phyloP scores from a whole-genome alignment of 164 flowering plant genomes.

The Akebia trifoliata region DNA sequence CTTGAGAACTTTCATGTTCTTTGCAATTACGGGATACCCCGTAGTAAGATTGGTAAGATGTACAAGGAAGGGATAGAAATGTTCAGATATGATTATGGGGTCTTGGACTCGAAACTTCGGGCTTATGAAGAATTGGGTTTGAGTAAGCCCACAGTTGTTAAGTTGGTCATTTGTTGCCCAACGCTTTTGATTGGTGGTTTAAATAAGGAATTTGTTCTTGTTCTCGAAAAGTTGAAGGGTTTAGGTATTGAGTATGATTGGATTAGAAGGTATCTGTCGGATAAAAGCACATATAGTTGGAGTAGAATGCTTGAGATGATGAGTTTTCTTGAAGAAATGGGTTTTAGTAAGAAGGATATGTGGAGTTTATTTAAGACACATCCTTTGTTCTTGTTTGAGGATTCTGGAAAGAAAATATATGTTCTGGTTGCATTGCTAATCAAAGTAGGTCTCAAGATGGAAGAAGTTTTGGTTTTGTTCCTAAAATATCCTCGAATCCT shows the following conservation, averaged over 20 bases:
- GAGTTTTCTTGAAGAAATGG: slow-evolving; percentile 42
- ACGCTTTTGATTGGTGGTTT: slow-evolving; percentile 42
- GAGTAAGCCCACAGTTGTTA: slow-evolving; percentile 24
- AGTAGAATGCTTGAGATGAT: slow-evolving; percentile 32
- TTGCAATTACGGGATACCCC: slow-evolving; percentile 56
- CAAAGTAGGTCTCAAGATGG: slow-evolving; percentile 44
- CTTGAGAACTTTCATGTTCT: slow-evolving; percentile 52
- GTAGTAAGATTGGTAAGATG: slow-evolving; percentile 58
- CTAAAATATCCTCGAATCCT: slow-evolving; percentile 39
- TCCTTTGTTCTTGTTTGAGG: slow-evolving; percentile 46
- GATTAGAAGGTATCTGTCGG: slow-evolving; percentile 36
- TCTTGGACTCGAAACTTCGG: slow-evolving; percentile 39
- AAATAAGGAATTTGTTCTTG: slow-evolving; percentile 31
- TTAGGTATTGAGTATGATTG: slow-evolving; percentile 38
- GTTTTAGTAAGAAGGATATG: slow-evolving; percentile 35
- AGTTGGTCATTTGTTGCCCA: slow-evolving; percentile 44
- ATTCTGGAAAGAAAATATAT: slow-evolving; percentile 48
- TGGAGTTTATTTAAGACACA: slow-evolving; percentile 24
- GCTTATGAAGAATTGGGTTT: slow-evolving; percentile 49
- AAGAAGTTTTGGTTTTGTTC: slow-evolving; percentile 30
- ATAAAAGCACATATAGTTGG: slow-evolving; percentile 35
- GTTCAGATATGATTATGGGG: slow-evolving; percentile 43
- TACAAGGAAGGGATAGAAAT: slow-evolving; percentile 49
- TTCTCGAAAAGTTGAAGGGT: slow-evolving; percentile 34
- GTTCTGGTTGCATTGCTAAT: slow-evolving; percentile 36